Evolutionary conservation across 768 basidiomycete species (phyloP).

Genomic region (Leucosporidium creatinivorum): DNA sequence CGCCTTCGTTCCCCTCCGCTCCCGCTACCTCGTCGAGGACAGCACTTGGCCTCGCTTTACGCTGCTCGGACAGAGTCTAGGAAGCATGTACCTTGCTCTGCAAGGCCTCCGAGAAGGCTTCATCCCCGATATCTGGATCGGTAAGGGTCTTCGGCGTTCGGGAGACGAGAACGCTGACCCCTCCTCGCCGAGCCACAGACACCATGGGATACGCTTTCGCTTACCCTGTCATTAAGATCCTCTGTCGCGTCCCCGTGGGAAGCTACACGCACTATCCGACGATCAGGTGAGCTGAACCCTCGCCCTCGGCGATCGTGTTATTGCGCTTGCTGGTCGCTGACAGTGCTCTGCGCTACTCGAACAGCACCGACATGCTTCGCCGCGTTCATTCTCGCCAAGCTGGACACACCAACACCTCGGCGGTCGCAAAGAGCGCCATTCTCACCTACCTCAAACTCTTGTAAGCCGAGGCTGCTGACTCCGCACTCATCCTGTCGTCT

Average conservation of each 20-base stretch:
- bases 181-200: slow-evolving; percentile 49
- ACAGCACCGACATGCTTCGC: slow-evolving; percentile 78
- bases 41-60: slow-evolving; percentile 83
- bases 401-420: slow-evolving; percentile 58
- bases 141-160: slow-evolving; percentile 45
- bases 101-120: slow-evolving; percentile 65
- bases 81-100: slow-evolving; percentile 72
- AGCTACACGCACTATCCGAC: slow-evolving; percentile 96
- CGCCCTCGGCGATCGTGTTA: not conserved
- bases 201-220: slow-evolving; percentile 98
- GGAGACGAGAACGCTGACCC: not conserved
- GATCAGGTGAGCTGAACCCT: slow-evolving; percentile 46
- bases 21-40: slow-evolving; percentile 68
- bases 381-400: slow-evolving; percentile 58
- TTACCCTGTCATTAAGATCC: slow-evolving; percentile 62
- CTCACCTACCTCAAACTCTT: slow-evolving; percentile 59
- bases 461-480: slow-evolving; percentile 44
- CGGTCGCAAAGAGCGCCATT: slow-evolving; percentile 52
- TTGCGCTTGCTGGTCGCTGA: not conserved
- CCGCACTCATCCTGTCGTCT: too few species aligned
- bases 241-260: slow-evolving; percentile 55
- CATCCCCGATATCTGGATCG: slow-evolving; percentile 84
- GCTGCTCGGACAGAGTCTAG: slow-evolving; percentile 80
- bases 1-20: slow-evolving; percentile 72
- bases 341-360: not conserved